These are phyloP conservation scores for Psilocybe sp. DNA, from an alignment of 768 basidiomycete genomes.

Conservation along the genomic window DNA sequence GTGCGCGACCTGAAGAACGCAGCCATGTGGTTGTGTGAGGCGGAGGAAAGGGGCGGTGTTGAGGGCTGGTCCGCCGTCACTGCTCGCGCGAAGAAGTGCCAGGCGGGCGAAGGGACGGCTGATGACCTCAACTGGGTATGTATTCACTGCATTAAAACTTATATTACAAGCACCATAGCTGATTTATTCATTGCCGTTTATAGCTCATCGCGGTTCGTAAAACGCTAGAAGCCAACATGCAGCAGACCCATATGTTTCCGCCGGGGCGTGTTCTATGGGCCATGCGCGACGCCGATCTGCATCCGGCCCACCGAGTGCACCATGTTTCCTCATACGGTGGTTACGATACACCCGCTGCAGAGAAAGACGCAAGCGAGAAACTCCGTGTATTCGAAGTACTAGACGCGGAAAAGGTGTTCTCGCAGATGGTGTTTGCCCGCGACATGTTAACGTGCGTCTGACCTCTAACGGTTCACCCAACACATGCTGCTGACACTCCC, in stretches of 20 bases:
- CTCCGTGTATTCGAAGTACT: conserved; percentile 75
- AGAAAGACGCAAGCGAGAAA: conserved; percentile 33
- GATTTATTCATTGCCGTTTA: background rate
- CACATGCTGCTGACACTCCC: conserved; percentile 3
- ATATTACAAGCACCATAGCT: background rate
- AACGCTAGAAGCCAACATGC: conserved; percentile 85
- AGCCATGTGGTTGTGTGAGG: conserved; percentile 78
- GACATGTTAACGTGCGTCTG: conserved; percentile 73
- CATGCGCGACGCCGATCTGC: conserved; percentile 68
- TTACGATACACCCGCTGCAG: conserved; percentile 5
- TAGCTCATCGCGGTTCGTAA: conserved; percentile 80
- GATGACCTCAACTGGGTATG: conserved; percentile 59
- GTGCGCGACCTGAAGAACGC: conserved; percentile 75
- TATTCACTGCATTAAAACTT: conserved; percentile 2
- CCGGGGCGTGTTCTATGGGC: conserved; percentile 82
- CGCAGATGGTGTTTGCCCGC: conserved; percentile 75
- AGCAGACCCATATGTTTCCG: conserved; percentile 66
- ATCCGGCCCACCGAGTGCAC: conserved; percentile 49
- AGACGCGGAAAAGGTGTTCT: conserved; percentile 74
- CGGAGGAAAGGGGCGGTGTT: conserved; percentile 45
- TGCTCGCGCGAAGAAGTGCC: conserved; percentile 53
- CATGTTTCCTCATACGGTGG: conserved; percentile 4
- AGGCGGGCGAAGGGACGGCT: conserved; percentile 47
- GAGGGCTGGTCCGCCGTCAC: conserved; percentile 52
- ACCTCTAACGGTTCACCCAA: conserved; percentile 3